These are phyloP conservation scores for Colletotrichum sp. DNA, from an alignment of 2,329 filamentous ascomycete species.

Conservation along the genomic window DNA sequence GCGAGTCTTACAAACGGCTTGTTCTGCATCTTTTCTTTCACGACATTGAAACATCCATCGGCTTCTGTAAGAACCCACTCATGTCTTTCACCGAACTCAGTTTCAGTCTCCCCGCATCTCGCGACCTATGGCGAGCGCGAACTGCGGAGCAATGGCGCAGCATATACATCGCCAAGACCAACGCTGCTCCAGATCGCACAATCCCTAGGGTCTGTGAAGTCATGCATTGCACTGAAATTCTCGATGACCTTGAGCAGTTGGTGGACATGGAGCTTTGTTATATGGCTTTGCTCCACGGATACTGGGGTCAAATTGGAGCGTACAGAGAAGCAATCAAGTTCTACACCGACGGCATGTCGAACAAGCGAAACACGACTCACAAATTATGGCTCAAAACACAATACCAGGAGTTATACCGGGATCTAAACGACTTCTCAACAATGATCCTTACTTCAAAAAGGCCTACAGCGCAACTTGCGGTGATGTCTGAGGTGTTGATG, in stretches of 20 bases:
- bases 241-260: slow-evolving; percentile 16
- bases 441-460: slow-evolving; percentile 20
- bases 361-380: slow-evolving; percentile 19
- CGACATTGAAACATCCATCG: slow-evolving; percentile 33
- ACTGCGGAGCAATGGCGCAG: slow-evolving; percentile 30
- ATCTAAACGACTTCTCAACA: slow-evolving; percentile 29
- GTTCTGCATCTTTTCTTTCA: slow-evolving; percentile 31
- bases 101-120: slow-evolving; percentile 26
- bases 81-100: slow-evolving; percentile 35
- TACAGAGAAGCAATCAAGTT: slow-evolving; percentile 35
- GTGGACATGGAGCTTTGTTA: slow-evolving; percentile 36
- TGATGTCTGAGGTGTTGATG: slow-evolving; percentile 19
- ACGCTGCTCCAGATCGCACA: not conserved
- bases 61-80: slow-evolving; percentile 30
- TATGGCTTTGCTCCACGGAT: slow-evolving; percentile 31
- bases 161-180: slow-evolving; percentile 12
- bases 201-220: slow-evolving; percentile 12
- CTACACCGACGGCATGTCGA: slow-evolving; percentile 22
- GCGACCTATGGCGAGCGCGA: slow-evolving; percentile 28
- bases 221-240: slow-evolving; percentile 19
- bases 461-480: slow-evolving; percentile 13
- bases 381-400: slow-evolving; percentile 33
- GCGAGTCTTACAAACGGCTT: slow-evolving; percentile 36
- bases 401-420: slow-evolving; percentile 33
- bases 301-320: slow-evolving; percentile 34